A percentile compares a stretch with the other conserved stretches of the same genome.
Evolutionary conservation across 148 eudicot genomes (phyloP).

Genomic region (Beta vulgaris): DNA sequence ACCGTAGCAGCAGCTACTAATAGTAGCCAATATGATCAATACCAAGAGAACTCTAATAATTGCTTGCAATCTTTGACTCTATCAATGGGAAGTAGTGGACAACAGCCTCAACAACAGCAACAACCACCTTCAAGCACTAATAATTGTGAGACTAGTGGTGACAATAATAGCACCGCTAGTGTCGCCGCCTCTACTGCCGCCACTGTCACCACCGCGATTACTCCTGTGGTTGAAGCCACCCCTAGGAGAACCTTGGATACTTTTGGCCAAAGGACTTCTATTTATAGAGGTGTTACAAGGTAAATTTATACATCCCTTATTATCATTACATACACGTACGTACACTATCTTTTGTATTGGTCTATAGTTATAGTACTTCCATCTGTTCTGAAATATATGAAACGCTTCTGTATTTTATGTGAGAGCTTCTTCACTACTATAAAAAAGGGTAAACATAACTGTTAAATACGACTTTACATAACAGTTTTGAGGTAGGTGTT

Average conservation of each 20-base stretch:
- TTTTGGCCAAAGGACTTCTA: constrained; percentile 92
- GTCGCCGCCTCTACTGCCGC: constrained; percentile 23
- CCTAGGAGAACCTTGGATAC: constrained; percentile 85
- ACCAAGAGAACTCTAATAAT: constrained; percentile 62
- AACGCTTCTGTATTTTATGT: too few species aligned
- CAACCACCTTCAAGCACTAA: constrained; percentile 36
- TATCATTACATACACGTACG: neutral
- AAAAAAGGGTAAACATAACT: too few species aligned
- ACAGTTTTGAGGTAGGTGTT: too few species aligned
- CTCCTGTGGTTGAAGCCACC: constrained; percentile 60
- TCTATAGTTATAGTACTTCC: too few species aligned
- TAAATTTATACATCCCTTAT: constrained; percentile 9
- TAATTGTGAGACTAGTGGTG: constrained; percentile 45
- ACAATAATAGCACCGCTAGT: constrained; percentile 22
- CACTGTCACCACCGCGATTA: constrained; percentile 36
- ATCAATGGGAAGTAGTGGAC: constrained; percentile 80
- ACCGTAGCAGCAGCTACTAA: constrained; percentile 20
- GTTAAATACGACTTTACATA: too few species aligned
- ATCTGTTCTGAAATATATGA: too few species aligned
- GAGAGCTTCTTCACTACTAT: too few species aligned
- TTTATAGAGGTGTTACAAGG: constrained; percentile 96
- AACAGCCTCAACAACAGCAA: constrained; percentile 23
- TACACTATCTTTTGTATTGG: too few species aligned
- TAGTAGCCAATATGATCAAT: constrained; percentile 37
- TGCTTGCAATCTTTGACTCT: constrained; percentile 78